Conservation (phyloP, 257 asterid genomes). For the Coffea eugenioides region DNA sequence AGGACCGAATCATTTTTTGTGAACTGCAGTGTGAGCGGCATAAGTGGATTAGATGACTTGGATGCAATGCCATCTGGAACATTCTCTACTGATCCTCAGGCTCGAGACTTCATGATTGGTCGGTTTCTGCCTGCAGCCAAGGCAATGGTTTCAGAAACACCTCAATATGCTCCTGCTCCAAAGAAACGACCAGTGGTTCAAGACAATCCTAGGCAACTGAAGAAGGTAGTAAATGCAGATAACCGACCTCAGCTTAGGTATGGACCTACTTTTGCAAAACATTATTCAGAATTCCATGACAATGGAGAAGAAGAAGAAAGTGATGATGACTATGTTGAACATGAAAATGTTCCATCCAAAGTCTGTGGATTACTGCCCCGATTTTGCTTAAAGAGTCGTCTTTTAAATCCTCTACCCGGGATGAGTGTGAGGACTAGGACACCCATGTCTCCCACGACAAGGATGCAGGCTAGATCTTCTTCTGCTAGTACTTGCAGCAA, state of each 20-base stretch:
- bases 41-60: conserved; percentile 56
- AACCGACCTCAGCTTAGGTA: conserved; percentile 64
- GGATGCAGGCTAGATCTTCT: conserved; percentile 42
- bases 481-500: conserved; percentile 39
- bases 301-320: conserved; percentile 51
- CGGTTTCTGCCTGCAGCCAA: conserved; percentile 95
- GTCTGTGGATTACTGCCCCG: conserved; percentile 80
- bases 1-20: conserved; percentile 62
- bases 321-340: conserved; percentile 47
- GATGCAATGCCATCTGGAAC: conserved; percentile 34
- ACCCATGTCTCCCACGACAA: conserved; percentile 43
- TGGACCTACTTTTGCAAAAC: conserved; percentile 71
- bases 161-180: conserved; percentile 43
- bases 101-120: conserved; percentile 72
- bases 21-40: conserved; percentile 73
- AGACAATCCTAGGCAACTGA: conserved; percentile 37
- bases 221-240: conserved; percentile 29
- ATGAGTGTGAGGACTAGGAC: conserved; percentile 60
- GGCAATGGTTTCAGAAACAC: conserved; percentile 71
- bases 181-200: conserved; percentile 41
- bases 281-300: conserved; percentile 39
- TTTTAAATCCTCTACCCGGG: conserved; percentile 57
- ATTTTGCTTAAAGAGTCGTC: conserved; percentile 59
- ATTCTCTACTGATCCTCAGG: conserved; percentile 38
- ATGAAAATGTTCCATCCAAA: conserved; percentile 30